Conservation (phyloP, 1,284 basidiomycete genomes). For the Trichosporon asahii region DNA sequence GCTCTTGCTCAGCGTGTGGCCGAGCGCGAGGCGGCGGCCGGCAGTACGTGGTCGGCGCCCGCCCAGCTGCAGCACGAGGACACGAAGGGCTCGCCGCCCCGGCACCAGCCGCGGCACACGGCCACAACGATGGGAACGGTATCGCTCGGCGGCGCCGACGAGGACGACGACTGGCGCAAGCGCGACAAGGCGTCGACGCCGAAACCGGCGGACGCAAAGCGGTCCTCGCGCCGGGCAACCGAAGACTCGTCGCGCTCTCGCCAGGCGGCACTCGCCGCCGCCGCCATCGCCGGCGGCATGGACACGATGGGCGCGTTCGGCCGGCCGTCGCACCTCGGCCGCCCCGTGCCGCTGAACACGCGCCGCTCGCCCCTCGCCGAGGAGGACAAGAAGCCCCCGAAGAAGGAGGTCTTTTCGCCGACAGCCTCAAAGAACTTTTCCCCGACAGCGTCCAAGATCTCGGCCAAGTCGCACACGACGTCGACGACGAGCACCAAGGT, state of each 20-base stretch:
- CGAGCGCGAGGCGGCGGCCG: slow-evolving; percentile 38
- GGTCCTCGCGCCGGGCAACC: slow-evolving; percentile 14
- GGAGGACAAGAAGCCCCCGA: not conserved
- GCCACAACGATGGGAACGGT: slow-evolving; percentile 30
- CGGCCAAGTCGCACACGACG: not conserved
- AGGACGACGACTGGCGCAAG: slow-evolving; percentile 38
- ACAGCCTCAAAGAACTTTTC: not conserved
- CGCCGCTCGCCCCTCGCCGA: slow-evolving; percentile 13
- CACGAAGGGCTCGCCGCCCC: not conserved
- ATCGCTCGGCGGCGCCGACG: slow-evolving; percentile 26
- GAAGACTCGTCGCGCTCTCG: slow-evolving; percentile 24
- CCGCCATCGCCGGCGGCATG: slow-evolving; percentile 32
- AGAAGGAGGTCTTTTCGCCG: not conserved
- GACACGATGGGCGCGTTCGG: slow-evolving; percentile 41
- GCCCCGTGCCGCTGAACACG: slow-evolving; percentile 15
- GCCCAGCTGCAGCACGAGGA: slow-evolving; percentile 42
- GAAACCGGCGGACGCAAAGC: not conserved
- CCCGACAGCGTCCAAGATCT: not conserved
- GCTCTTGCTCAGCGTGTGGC: slow-evolving; percentile 46
- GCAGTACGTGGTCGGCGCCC: slow-evolving; percentile 47
- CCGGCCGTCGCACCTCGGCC: slow-evolving; percentile 23
- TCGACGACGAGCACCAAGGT: slow-evolving; percentile 2
- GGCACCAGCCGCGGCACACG: slow-evolving; percentile 12
- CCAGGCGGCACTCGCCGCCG: slow-evolving; percentile 34
- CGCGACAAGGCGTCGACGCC: slow-evolving; percentile 9